Conservation (phyloP, 177 flowering plant species). For the Vitis hybrid region DNA sequence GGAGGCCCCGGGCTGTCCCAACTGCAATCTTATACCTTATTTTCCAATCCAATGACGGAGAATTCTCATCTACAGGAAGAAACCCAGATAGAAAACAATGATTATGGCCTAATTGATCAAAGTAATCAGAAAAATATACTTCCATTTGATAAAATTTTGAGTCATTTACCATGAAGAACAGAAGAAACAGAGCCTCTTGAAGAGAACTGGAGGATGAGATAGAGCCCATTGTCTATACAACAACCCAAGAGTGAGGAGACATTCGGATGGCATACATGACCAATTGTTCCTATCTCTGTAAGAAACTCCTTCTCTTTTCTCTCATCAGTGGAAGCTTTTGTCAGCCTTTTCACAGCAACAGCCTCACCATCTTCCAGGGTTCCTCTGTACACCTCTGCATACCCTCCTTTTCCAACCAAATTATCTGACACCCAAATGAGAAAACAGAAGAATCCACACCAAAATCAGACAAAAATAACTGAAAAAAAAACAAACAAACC, state of each 20-base stretch:
- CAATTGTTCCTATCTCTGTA: constrained; percentile 89
- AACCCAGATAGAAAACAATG: neutral
- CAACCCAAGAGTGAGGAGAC: constrained; percentile 79
- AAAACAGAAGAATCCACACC: neutral
- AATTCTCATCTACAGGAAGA: constrained; percentile 50
- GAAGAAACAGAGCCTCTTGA: constrained; percentile 88
- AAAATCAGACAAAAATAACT: constrained; percentile 1
- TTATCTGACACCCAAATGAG: constrained; percentile 52
- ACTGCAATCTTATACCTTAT: constrained; percentile 70
- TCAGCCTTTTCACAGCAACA: constrained; percentile 79
- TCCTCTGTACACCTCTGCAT: constrained; percentile 93
- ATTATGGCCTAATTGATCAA: neutral
- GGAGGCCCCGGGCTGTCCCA: constrained; percentile 82
- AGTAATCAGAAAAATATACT: neutral
- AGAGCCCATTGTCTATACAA: constrained; percentile 86
- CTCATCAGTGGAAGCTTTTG: constrained; percentile 61
- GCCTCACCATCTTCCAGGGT: constrained; percentile 54
- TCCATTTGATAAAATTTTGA: neutral
- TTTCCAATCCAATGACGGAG: constrained; percentile 66
- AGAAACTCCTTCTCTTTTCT: constrained; percentile 85
- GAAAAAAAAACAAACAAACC: neutral
- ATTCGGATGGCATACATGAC: constrained; percentile 84
- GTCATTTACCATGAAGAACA: constrained; percentile 71
- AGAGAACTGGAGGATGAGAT: constrained; percentile 81
- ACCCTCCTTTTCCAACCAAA: constrained; percentile 90